Base-by-base conservation (phyloP, 768 basidiomycete species). In the Naganishia vishniacii region DNA sequence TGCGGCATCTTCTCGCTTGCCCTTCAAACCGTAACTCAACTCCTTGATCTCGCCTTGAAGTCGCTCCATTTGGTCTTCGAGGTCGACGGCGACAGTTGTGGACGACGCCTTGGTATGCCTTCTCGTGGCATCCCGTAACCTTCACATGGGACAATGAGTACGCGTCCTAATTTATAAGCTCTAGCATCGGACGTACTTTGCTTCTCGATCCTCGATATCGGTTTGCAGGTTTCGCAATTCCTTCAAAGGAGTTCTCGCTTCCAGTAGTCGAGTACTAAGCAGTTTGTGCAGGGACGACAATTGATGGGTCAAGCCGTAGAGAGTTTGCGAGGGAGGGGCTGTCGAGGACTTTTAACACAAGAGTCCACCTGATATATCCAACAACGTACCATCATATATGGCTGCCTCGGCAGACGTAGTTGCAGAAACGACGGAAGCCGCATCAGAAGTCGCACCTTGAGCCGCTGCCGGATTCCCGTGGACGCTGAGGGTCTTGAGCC, bases 1-100 rank as follows among this genome's bases (percentile, higher is more conserved):
- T 11, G 61, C 47, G 13, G 59, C 65, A 28, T 66, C 65, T 40
- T 47, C 60, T 60, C 59, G 61, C 42, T 66, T 66, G 40, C 61
- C 48, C 37, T 45, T 45, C 20, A 61, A 34, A 15, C 65, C 65
- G 9, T 32, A 40, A 20, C 37, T 42, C 59, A 60, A 34, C 26
- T 65, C 58, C 59, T 49, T 60, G 34, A 65, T 61, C 59, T 65
- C 64, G 28, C 28, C 47, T 29, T 48, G 28, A 16, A 66, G 29
- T 12, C 25, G 29, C 28, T 61, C 49, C 40, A 66, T 60, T 25
- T 65, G 51, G 11, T 56, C 53, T 20, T 56, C 53, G 32, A 40
- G 34, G 37, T 56, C 53, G 18, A 56, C 53, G 23, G 34, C 53
- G 37, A 26, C 9, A 34, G 53, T 56, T 3, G 53, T 56, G 20